phyloP scores from a whole-genome alignment of 108 stramenopile genomes.

The Craspedostauros australis region DNA sequence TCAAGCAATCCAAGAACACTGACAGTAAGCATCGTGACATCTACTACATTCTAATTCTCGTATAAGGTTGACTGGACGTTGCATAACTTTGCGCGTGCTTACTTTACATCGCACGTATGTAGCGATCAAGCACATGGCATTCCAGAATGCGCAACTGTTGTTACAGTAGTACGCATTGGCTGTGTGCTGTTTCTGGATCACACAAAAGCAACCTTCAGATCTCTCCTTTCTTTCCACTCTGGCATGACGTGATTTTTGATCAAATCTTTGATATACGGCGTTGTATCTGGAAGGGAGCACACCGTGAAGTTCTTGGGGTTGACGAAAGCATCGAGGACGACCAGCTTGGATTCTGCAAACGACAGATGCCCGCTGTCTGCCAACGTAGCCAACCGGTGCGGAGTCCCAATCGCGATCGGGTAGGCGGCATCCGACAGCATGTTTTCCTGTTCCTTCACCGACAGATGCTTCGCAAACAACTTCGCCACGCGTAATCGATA shows the following conservation, averaged over 20 bases:
- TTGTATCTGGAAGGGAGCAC: conserved; percentile 81
- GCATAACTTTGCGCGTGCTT: no score
- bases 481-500: conserved; percentile 67
- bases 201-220: conserved; percentile 57
- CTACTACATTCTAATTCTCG: no score
- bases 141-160: no score
- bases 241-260: conserved; percentile 52
- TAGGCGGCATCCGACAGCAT: conserved; percentile 35
- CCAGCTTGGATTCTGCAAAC: conserved; percentile 50
- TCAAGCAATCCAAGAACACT: no score
- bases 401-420: conserved; percentile 75
- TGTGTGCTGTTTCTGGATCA: conserved; percentile 26
- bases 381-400: conserved; percentile 56
- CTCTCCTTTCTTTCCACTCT: conserved; percentile 39
- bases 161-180: no score
- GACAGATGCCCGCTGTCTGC: conserved; percentile 34
- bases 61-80: no score
- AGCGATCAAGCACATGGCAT: no score
- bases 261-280: conserved; percentile 52
- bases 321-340: conserved; percentile 53
- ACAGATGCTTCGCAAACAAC: conserved; percentile 78
- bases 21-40: no score
- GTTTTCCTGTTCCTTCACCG: conserved; percentile 52
- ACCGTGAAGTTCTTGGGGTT: conserved; percentile 68
- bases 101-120: no score